phyloP scores from a whole-genome alignment of 371 early-diverging fungal genomes.

The Mortierella sp. region DNA sequence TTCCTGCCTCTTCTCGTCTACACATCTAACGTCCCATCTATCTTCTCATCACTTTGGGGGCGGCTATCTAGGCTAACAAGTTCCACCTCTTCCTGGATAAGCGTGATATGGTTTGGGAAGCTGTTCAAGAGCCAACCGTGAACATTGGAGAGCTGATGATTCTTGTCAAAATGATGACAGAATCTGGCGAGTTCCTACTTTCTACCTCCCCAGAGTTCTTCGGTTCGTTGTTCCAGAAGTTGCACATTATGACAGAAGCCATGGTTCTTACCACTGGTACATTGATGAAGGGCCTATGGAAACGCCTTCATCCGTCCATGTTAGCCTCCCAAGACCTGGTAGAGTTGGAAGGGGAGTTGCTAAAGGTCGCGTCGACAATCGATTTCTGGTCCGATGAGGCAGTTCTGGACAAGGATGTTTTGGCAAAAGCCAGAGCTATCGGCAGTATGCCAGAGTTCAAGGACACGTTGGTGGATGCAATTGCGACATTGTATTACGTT shows the following conservation, averaged over 20 bases:
- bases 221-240: slow-evolving; percentile 34
- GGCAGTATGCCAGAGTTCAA: slow-evolving; percentile 62
- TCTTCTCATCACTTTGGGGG: neutral
- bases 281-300: slow-evolving; percentile 74
- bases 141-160: slow-evolving; percentile 70
- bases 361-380: slow-evolving; percentile 46
- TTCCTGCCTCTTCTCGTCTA: too few relatives aligned
- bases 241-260: slow-evolving; percentile 37
- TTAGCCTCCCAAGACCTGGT: slow-evolving; percentile 62
- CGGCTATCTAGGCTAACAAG: slow-evolving; percentile 33
- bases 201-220: slow-evolving; percentile 33
- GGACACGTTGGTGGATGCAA: slow-evolving; percentile 74
- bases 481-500: slow-evolving; percentile 78
- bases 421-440: slow-evolving; percentile 43
- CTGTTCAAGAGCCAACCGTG: slow-evolving; percentile 58
- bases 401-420: slow-evolving; percentile 36
- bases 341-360: slow-evolving; percentile 59
- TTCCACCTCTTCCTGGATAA: slow-evolving; percentile 66
- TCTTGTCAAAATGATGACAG: slow-evolving; percentile 57
- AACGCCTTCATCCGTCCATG: slow-evolving; percentile 68
- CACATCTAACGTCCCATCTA: too few relatives aligned
- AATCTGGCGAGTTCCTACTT: slow-evolving; percentile 43
- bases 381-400: slow-evolving; percentile 50
- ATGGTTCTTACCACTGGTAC: slow-evolving; percentile 58
- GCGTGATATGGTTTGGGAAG: slow-evolving; percentile 68